These are phyloP conservation scores for Phaeosphaeriaceae sp. DNA, from an alignment of 2,329 filamentous ascomycete species.

Conservation along the genomic window DNA sequence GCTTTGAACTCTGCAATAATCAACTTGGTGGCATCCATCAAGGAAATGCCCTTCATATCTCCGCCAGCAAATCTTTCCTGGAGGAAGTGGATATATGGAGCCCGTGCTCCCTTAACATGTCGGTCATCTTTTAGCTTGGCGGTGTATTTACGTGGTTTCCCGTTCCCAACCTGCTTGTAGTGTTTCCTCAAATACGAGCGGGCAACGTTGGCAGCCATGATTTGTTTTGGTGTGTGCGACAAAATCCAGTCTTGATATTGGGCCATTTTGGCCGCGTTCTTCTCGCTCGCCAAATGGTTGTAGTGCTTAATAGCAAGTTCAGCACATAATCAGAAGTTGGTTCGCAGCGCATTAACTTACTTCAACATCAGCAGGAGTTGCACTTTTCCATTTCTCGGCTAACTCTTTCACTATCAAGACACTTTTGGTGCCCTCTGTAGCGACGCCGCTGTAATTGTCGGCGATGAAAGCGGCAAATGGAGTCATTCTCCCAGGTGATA, in stretches of 20 bases:
- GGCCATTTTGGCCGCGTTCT: slow-evolving; percentile 51
- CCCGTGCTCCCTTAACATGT: slow-evolving; percentile 51
- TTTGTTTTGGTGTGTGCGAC: slow-evolving; percentile 62
- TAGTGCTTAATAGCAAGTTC: slow-evolving; percentile 54
- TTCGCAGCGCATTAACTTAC: slow-evolving; percentile 22
- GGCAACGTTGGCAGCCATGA: slow-evolving; percentile 65
- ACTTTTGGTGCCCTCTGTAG: no score
- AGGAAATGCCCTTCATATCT: slow-evolving; percentile 58
- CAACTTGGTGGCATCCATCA: slow-evolving; percentile 50
- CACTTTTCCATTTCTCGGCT: slow-evolving; percentile 27
- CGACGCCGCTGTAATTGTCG: no score
- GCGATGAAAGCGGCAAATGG: slow-evolving; percentile 36
- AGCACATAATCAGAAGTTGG: not conserved
- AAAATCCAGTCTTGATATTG: slow-evolving; percentile 62
- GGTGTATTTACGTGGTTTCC: slow-evolving; percentile 10
- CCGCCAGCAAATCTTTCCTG: slow-evolving; percentile 54
- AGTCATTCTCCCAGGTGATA: not conserved
- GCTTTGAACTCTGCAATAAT: slow-evolving; percentile 57
- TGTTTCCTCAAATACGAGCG: slow-evolving; percentile 50
- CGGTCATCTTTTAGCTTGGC: slow-evolving; percentile 61
- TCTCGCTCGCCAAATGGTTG: slow-evolving; percentile 58
- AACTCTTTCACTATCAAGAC: slow-evolving; percentile 8
- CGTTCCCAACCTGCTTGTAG: slow-evolving; percentile 11
- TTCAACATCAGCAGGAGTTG: slow-evolving; percentile 45
- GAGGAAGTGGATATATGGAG: slow-evolving; percentile 54